Evolutionary conservation across 768 basidiomycete genomes (phyloP).

Genomic region (Psilocybe cubensis): DNA sequence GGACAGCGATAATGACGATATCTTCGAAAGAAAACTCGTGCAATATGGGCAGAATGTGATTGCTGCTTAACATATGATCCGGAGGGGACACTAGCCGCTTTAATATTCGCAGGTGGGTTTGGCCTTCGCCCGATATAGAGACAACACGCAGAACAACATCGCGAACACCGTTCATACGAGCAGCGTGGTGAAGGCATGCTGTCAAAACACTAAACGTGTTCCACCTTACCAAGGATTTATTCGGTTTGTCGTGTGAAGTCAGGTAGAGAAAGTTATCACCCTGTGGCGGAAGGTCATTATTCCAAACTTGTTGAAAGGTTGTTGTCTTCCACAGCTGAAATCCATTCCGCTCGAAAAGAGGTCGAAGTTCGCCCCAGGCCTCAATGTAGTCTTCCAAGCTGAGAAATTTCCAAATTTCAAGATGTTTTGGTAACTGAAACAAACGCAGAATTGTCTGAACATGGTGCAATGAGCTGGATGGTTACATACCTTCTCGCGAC

Average conservation of each 20-base stretch:
- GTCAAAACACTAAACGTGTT: not conserved
- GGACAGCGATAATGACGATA: not conserved
- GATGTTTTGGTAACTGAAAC: no score
- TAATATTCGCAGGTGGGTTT: not conserved
- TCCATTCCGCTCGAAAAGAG: not conserved
- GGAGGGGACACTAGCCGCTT: not conserved
- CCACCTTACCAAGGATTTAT: not conserved
- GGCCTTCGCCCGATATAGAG: not conserved
- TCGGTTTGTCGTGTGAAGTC: not conserved
- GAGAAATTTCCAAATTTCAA: no score
- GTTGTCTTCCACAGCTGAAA: not conserved
- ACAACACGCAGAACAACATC: conserved; percentile 5
- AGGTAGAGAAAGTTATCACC: not conserved
- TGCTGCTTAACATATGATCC: conserved; percentile 1
- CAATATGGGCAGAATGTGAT: conserved; percentile 6
- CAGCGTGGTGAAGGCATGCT: not conserved
- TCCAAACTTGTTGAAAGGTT: not conserved
- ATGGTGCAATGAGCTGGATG: no score
- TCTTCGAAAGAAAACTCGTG: conserved; percentile 2
- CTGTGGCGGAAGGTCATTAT: not conserved
- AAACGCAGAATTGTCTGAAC: no score
- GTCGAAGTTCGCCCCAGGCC: not conserved
- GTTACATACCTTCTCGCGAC: no score
- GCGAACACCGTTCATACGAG: not conserved
- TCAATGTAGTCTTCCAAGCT: not conserved